Conservation (phyloP, 805 yeast genomes). For the Barnettozyma pratensis region DNA sequence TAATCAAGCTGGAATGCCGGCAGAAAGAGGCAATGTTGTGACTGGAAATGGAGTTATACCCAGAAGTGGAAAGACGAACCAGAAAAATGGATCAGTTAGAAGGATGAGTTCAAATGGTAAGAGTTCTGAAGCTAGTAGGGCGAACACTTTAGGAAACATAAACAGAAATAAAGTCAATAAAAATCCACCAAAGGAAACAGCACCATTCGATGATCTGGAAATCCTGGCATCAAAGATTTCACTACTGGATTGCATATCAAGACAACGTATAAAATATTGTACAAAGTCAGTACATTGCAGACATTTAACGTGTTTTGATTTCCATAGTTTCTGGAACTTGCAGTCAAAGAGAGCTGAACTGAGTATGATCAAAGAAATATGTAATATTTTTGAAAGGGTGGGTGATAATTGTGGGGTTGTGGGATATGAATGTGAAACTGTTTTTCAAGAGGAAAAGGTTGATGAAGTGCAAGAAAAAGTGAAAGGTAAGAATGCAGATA, state of each 20-base stretch:
- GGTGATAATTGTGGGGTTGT: background rate
- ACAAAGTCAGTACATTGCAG: background rate
- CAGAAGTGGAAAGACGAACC: no score
- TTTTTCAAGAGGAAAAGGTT: background rate
- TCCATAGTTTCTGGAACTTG: background rate
- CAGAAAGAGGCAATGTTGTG: no score
- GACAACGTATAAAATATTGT: constrained; percentile 4
- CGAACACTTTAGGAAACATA: background rate
- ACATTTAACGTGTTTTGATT: constrained; percentile 6
- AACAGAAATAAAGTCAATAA: background rate
- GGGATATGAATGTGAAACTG: background rate
- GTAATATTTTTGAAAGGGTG: background rate
- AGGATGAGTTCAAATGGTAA: background rate
- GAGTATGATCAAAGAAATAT: background rate
- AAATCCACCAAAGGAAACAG: no score
- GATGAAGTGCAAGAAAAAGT: background rate
- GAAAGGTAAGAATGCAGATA: no score
- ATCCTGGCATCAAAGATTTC: background rate
- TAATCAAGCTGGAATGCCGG: background rate
- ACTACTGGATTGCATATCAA: constrained; percentile 1
- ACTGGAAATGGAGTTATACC: no score
- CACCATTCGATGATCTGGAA: background rate
- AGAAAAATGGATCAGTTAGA: no score
- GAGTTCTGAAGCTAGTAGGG: background rate
- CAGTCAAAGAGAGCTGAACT: background rate